Evolutionary conservation across 352 stramenopile genomes (phyloP).

Genomic region (Peronosclerospora sorghi): DNA sequence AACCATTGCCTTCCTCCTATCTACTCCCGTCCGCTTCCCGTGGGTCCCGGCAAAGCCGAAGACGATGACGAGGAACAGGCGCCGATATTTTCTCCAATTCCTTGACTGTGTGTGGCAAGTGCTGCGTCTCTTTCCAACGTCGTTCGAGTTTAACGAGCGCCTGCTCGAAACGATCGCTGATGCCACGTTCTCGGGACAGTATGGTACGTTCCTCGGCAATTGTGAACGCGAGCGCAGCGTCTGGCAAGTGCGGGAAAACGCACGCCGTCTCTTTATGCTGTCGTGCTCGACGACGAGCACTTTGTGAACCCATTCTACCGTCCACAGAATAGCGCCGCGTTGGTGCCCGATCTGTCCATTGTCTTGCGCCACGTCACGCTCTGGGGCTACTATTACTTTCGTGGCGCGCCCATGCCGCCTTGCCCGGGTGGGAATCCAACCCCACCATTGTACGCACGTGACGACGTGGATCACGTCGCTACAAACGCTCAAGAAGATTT

Average conservation of each 20-base stretch:
- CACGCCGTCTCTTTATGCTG: constrained; percentile 62
- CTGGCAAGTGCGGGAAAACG: constrained; percentile 38
- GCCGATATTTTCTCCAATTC: constrained; percentile 86
- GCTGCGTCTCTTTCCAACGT: constrained; percentile 59
- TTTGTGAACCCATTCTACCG: constrained; percentile 74
- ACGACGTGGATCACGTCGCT: constrained; percentile 7
- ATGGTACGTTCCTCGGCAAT: constrained; percentile 84
- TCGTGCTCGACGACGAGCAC: constrained; percentile 33
- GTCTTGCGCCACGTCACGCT: constrained; percentile 65
- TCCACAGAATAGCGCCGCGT: constrained; percentile 26
- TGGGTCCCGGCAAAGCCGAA: constrained; percentile 49
- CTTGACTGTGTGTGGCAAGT: constrained; percentile 85
- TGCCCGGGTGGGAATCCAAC: constrained; percentile 32
- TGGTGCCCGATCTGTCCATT: constrained; percentile 43
- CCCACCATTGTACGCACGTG: constrained; percentile 30
- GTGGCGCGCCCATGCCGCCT: constrained; percentile 33
- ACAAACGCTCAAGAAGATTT: constrained; percentile 40
- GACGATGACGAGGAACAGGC: constrained; percentile 66
- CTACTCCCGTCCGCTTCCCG: too few species aligned
- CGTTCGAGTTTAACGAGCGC: too few species aligned
- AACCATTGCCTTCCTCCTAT: too few species aligned
- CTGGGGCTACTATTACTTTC: constrained; percentile 77
- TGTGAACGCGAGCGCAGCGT: constrained; percentile 61
- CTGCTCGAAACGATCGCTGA: constrained; percentile 66
- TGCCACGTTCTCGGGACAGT: constrained; percentile 69